phyloP scores from a whole-genome alignment of 176 grass and related monocot genomes.

The Neostapfia colusana region DNA sequence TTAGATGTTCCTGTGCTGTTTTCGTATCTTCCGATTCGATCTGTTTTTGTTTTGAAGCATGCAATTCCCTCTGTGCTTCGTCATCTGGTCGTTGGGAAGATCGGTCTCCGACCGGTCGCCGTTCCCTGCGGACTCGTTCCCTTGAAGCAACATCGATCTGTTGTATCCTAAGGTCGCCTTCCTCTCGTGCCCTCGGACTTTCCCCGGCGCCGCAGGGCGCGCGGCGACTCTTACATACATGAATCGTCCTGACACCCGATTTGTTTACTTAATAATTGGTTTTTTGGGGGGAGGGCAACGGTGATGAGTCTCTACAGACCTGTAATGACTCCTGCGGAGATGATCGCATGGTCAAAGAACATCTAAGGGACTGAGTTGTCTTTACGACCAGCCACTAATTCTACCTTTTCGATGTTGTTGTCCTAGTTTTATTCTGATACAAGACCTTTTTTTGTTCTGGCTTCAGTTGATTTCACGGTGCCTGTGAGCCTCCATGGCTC shows the following conservation, averaged over 20 bases:
- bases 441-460: accelerated
- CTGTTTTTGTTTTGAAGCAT: not conserved
- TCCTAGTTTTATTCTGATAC: too few species aligned
- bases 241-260: not conserved
- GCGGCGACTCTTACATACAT: conserved; percentile 64
- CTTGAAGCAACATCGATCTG: conserved; percentile 66
- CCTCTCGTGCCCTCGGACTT: conserved; percentile 12
- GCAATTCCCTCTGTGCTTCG: conserved; percentile 44
- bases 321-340: conserved; percentile 79
- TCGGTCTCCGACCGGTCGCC: conserved; percentile 22
- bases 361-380: conserved; percentile 82
- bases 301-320: conserved; percentile 64
- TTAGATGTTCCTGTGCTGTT: not conserved
- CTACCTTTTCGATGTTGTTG: not conserved
- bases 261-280: not conserved
- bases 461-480: conserved; percentile 39
- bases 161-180: conserved; percentile 57
- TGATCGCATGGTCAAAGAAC: conserved; percentile 76
- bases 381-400: not conserved
- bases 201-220: conserved; percentile 9
- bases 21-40: not conserved
- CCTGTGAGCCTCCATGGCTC: conserved; percentile 20
- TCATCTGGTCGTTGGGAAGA: conserved; percentile 75
- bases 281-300: conserved; percentile 4
- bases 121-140: conserved; percentile 70